Conservation (phyloP, 2,329 filamentous ascomycete genomes). For the Microdochium bolleyi region DNA sequence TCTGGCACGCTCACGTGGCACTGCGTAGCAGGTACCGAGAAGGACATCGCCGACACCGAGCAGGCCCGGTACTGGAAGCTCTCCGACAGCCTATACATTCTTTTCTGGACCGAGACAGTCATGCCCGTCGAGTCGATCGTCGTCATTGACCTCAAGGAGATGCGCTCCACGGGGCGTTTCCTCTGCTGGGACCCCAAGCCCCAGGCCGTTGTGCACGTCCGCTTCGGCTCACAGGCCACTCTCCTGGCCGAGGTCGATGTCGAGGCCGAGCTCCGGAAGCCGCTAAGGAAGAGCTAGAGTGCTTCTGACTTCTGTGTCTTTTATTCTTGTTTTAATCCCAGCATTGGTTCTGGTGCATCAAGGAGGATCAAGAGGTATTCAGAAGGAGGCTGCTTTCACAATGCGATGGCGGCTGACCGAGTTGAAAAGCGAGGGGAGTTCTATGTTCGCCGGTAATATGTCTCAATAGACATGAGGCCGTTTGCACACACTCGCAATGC, state of each 20-base stretch:
- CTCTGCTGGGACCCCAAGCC: constrained; percentile 2
- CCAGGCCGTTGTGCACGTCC: not conserved
- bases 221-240: constrained; percentile 1
- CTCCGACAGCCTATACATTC: not conserved
- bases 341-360: too few relatives aligned
- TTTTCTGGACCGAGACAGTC: constrained; percentile 3
- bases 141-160: constrained; percentile 1
- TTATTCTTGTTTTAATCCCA: too few relatives aligned
- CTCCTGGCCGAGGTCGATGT: not conserved
- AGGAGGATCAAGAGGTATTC: too few relatives aligned
- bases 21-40: not conserved
- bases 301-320: too few relatives aligned
- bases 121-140: constrained; percentile 3
- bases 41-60: not conserved
- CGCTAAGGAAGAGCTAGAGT: not conserved
- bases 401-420: too few relatives aligned
- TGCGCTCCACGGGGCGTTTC: constrained; percentile 1
- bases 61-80: not conserved
- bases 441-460: too few relatives aligned
- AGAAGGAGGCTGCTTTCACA: too few relatives aligned
- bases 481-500: too few relatives aligned
- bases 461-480: too few relatives aligned
- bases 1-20: not conserved
- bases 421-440: too few relatives aligned
- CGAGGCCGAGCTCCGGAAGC: not conserved